phyloP scores from a whole-genome alignment of 176 grass and related monocot genomes.

The Carex scoparia region DNA sequence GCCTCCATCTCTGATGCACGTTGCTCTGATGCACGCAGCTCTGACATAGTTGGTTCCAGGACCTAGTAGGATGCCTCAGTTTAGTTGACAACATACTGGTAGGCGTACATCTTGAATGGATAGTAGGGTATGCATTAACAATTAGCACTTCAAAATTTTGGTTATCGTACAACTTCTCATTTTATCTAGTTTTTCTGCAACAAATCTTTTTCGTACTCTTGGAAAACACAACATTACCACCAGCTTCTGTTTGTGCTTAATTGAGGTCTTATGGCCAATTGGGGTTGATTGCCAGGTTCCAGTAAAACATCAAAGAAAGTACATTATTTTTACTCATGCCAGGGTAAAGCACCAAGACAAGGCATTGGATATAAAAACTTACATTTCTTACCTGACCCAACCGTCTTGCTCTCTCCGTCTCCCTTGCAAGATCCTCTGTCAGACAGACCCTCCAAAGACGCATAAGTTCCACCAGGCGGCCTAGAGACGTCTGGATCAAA shows the following conservation, averaged over 20 bases:
- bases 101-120: background rate
- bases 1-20: slow-evolving; percentile 87
- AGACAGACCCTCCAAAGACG: slow-evolving; percentile 81
- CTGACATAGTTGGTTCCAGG: slow-evolving; percentile 57
- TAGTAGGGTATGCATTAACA: background rate
- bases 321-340: background rate
- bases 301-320: background rate
- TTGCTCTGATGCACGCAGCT: slow-evolving; percentile 63
- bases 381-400: slow-evolving; percentile 47
- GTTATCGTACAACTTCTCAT: background rate
- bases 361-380: slow-evolving; percentile 8
- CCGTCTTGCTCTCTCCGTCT: slow-evolving; percentile 45
- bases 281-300: background rate
- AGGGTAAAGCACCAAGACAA: background rate
- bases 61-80: background rate
- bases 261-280: background rate
- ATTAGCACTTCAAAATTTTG: background rate
- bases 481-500: slow-evolving; percentile 87
- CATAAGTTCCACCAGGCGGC: slow-evolving; percentile 86
- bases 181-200: background rate
- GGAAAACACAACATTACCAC: background rate
- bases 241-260: background rate
- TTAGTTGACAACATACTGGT: background rate
- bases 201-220: background rate
- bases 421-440: slow-evolving; percentile 73